Evolutionary conservation across 129 eudicot species (phyloP), one percentile per base, ranked within the genome.

Genomic region (Smallanthus sonchifolius): DNA sequence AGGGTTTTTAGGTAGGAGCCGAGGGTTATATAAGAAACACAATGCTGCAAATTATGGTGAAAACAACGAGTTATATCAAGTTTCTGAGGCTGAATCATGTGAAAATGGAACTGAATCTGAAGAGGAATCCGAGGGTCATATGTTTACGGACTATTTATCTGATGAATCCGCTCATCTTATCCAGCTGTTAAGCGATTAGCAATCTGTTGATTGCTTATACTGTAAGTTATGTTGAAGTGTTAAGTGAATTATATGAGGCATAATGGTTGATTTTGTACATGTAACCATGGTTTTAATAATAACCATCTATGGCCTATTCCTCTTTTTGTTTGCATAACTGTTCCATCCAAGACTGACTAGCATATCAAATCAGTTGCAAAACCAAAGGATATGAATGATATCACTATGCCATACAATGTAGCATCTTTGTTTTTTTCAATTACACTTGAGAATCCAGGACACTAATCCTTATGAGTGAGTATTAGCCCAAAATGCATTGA

Each of bases 1-100:
- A 80, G 98, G 96, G 66, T 80, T 87, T 86, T 82, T 93, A 34
- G 86, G 83, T 55, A 83, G 92, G 73, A 93, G 97, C 73, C 75
- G 82, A 17, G 98, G 98, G 24, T 69, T 93, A 20, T 86, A 93
- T 65, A 86, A 84, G 83, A 73, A 77, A 71, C 69, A 71, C 9
- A 39, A 15, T 65, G 51, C 52, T 51, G 70, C 51, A 36, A 60
- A 32, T 59, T 73, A 5, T 5, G 59, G 56, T 61, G 79, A 72
- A 4, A 70, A 70, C 47, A 81, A 65, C 17, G 72, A 48, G 52
- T 17, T 61, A 55, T 57, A 70, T 60, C 24, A 17, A 70, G 28
- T 8, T 14, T 48, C 37, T 70, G 67, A 37, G 52, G 39, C 9
- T 36, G 67, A 61, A 48, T 71, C 43, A 9, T 40, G 49, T 75